Percentiles rank a stretch among this genome's conserved stretches.
phyloP scores from a whole-genome alignment of 495 filamentous ascomycete species.

The Penicillium desertorum region DNA sequence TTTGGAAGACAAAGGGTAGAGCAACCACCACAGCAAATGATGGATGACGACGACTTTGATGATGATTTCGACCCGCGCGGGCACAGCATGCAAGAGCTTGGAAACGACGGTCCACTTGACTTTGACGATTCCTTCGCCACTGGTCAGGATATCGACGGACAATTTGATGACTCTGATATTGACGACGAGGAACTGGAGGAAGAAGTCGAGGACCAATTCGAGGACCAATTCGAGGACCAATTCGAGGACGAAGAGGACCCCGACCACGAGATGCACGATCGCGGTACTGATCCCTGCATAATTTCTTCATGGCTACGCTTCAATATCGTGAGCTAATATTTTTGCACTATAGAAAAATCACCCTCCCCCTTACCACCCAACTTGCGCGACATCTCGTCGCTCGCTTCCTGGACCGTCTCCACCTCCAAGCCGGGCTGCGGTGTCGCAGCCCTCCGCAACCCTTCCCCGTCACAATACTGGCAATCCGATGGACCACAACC shows the following conservation, averaged over 20 bases:
- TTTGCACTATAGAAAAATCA: constrained; percentile 32
- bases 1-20: constrained; percentile 35
- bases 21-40: constrained; percentile 21
- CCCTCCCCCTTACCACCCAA: constrained; percentile 43
- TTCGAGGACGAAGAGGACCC: constrained; percentile 38
- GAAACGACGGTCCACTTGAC: constrained; percentile 16
- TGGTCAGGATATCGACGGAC: constrained; percentile 21
- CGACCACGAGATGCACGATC: constrained; percentile 44
- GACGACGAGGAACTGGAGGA: constrained; percentile 43
- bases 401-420: constrained; percentile 90
- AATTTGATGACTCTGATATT: constrained; percentile 29
- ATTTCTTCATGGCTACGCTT: background rate
- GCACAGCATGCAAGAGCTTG: constrained; percentile 11
- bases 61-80: constrained; percentile 21
- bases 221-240: constrained; percentile 39
- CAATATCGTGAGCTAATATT: background rate
- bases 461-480: constrained; percentile 83
- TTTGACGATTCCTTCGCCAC: constrained; percentile 18
- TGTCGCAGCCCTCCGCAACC: constrained; percentile 77
- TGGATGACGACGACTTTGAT: constrained; percentile 21
- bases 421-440: constrained; percentile 90
- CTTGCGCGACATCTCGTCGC: constrained; percentile 89
- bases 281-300: constrained; percentile 27
- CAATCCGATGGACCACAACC: constrained; percentile 97
- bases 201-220: constrained; percentile 36